phyloP scores from a whole-genome alignment of 345 rosid genomes.

The Melaleuca quinquenervia region DNA sequence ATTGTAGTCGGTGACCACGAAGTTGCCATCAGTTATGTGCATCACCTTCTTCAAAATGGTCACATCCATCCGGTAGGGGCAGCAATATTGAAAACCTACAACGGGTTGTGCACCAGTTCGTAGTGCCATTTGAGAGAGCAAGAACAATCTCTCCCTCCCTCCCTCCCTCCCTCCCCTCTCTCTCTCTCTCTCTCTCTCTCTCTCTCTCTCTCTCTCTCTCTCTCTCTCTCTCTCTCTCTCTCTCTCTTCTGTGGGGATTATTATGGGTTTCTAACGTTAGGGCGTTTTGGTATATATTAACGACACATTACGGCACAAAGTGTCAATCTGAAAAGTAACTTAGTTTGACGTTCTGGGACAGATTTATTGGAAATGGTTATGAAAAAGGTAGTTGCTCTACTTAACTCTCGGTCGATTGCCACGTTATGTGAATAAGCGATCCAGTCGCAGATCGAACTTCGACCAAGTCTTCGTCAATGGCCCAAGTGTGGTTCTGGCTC shows the following conservation, averaged over 20 bases:
- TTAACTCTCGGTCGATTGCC: too few relatives aligned
- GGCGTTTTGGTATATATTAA: not conserved
- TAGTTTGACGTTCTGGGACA: not conserved
- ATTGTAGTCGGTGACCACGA: conserved; percentile 9
- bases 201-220: too few relatives aligned
- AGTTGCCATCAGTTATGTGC: conserved; percentile 5
- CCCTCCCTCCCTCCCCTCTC: too few relatives aligned
- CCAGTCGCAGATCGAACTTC: too few relatives aligned
- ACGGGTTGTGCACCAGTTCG: not conserved
- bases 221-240: too few relatives aligned
- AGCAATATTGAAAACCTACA: conserved; percentile 6
- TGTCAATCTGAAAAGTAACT: not conserved
- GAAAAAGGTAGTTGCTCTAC: not conserved
- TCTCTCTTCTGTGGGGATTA: not conserved
- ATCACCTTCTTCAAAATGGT: conserved; percentile 4
- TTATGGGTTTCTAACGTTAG: not conserved
- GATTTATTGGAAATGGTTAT: too few relatives aligned
- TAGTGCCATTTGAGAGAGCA: not conserved
- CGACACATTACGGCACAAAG: not conserved
- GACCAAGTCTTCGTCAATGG: too few relatives aligned
- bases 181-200: too few relatives aligned
- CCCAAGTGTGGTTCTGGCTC: too few relatives aligned
- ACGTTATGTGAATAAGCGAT: too few relatives aligned
- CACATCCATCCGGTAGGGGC: conserved; percentile 11
- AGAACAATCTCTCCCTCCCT: too few relatives aligned